Evolutionary conservation across 2,329 filamentous ascomycete genomes (phyloP).

Genomic region (Pseudocercospora fuligena): DNA sequence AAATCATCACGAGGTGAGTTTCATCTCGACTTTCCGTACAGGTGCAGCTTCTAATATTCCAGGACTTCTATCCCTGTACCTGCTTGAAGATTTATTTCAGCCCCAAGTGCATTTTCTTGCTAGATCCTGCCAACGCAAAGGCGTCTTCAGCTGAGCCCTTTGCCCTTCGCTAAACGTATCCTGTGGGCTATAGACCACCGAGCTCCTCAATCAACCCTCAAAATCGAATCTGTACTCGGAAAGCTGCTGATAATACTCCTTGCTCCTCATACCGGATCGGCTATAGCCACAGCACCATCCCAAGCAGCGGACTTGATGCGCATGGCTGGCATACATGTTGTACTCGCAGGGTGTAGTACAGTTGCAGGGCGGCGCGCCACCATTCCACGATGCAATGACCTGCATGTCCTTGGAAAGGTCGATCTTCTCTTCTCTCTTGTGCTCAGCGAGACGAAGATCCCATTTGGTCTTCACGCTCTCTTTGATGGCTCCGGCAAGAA

Average conservation of each 20-base stretch:
- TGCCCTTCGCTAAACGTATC: no score
- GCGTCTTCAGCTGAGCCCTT: no score
- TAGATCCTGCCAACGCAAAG: no score
- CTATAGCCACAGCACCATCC: not conserved
- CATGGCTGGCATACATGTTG: not conserved
- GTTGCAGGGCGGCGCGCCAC: not conserved
- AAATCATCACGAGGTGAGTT: no score
- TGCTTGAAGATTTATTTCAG: no score
- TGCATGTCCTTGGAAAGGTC: not conserved
- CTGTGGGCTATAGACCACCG: no score
- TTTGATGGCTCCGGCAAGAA: not conserved
- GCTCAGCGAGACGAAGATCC: not conserved
- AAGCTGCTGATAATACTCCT: not conserved
- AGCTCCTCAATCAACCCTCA: not conserved
- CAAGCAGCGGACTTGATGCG: not conserved
- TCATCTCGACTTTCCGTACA: no score
- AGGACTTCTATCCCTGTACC: not conserved
- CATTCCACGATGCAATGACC: not conserved
- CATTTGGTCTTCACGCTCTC: not conserved
- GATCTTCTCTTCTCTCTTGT: not conserved
- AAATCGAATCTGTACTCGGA: not conserved
- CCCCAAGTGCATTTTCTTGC: no score
- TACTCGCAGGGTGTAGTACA: not conserved
- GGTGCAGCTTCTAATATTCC: not conserved
- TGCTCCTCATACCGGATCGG: no score